phyloP scores from a whole-genome alignment of 768 basidiomycete genomes.

The Kwoniella dendrophila region DNA sequence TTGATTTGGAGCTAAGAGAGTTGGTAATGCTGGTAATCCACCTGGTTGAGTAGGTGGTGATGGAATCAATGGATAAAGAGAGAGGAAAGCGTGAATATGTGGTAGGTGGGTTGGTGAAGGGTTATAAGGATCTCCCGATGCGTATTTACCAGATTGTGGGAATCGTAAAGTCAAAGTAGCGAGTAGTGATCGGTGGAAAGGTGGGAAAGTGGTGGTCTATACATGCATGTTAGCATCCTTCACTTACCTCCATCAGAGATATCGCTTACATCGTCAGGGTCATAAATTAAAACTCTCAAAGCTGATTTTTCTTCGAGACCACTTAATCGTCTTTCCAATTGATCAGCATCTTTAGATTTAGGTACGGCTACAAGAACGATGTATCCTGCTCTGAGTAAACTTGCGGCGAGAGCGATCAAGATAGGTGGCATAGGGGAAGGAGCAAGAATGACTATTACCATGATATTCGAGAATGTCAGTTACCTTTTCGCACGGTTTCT shows the following conservation, averaged over 20 bases:
- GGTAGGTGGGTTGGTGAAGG: slow-evolving; percentile 44
- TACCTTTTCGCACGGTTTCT: background rate
- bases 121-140: slow-evolving; percentile 46
- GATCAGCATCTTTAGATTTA: slow-evolving; percentile 49
- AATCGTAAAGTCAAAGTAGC: slow-evolving; percentile 52
- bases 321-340: slow-evolving; percentile 41
- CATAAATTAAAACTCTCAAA: slow-evolving; percentile 47
- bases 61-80: slow-evolving; percentile 52
- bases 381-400: slow-evolving; percentile 47
- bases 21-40: slow-evolving; percentile 49
- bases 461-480: background rate
- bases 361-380: slow-evolving; percentile 53
- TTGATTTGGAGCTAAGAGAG: slow-evolving; percentile 34
- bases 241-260: background rate
- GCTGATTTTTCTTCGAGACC: slow-evolving; percentile 39
- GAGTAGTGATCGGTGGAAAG: slow-evolving; percentile 52
- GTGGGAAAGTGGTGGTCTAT: slow-evolving; percentile 50
- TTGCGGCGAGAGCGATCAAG: slow-evolving; percentile 40
- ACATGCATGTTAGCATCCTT: background rate
- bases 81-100: slow-evolving; percentile 50
- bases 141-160: slow-evolving; percentile 31
- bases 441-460: slow-evolving; percentile 40
- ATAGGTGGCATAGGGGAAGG: slow-evolving; percentile 48
- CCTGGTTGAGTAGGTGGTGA: slow-evolving; percentile 43
- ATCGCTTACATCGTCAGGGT: slow-evolving; percentile 52